Conservation (phyloP, 2,329 filamentous ascomycete species). For the Pseudopyricularia cyperi region DNA sequence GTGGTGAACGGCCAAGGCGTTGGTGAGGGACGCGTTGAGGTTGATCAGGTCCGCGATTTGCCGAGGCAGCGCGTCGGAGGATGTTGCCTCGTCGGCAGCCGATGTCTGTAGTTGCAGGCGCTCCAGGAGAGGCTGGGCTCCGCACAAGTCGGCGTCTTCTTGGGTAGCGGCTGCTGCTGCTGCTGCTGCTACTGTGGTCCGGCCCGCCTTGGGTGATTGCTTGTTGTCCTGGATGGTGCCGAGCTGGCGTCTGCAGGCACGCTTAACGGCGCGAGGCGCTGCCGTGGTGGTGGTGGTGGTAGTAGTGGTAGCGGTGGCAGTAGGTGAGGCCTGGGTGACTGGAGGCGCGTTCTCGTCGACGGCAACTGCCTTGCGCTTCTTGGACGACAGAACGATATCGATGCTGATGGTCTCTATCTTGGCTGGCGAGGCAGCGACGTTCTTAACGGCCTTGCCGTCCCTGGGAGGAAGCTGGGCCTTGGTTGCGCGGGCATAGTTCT, state of each 20-base stretch:
- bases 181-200: background rate
- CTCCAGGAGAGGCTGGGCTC: conserved; percentile 18
- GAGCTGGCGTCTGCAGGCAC: conserved; percentile 6
- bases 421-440: conserved; percentile 11
- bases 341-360: conserved; percentile 11
- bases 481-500: conserved; percentile 11
- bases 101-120: conserved; percentile 25
- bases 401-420: conserved; percentile 13
- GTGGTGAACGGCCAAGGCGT: conserved; percentile 54
- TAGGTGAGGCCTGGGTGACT: conserved; percentile 1
- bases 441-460: conserved; percentile 4
- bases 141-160: background rate
- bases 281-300: background rate
- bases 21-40: conserved; percentile 54
- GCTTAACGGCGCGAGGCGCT: conserved; percentile 9
- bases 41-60: conserved; percentile 47
- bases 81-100: conserved; percentile 24
- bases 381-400: conserved; percentile 12
- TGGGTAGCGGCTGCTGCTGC: background rate
- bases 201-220: conserved; percentile 6
- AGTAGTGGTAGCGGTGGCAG: no score
- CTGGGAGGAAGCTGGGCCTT: conserved; percentile 12
- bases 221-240: conserved; percentile 2
- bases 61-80: conserved; percentile 28
- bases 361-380: conserved; percentile 25